These are phyloP conservation scores for Heliamphora pulchella DNA, from an alignment of 179 eudicot species.

Conservation along the genomic window DNA sequence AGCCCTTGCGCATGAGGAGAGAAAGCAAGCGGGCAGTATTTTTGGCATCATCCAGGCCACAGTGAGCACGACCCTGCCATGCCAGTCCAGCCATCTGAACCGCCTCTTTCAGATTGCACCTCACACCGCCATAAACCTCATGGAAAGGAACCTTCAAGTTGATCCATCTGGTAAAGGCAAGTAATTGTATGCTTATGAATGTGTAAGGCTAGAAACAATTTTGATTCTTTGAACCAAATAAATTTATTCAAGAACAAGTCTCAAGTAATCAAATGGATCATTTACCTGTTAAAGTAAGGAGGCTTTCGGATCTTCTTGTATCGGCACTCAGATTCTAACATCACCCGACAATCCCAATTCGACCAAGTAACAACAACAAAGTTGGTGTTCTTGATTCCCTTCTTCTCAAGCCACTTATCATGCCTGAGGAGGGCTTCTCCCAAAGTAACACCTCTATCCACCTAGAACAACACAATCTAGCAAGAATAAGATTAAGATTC, in stretches of 20 bases:
- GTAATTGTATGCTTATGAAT: background rate
- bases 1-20: constrained; percentile 56
- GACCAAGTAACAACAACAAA: constrained; percentile 97
- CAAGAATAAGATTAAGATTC: background rate
- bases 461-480: constrained; percentile 39
- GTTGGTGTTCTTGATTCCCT: constrained; percentile 66
- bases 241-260: background rate
- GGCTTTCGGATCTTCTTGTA: constrained; percentile 80
- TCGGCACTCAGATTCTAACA: constrained; percentile 96
- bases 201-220: too few species aligned
- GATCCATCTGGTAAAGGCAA: constrained; percentile 66
- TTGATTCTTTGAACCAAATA: background rate
- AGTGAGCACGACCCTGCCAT: constrained; percentile 93
- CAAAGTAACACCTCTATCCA: constrained; percentile 79
- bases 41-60: constrained; percentile 88
- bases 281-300: constrained; percentile 72
- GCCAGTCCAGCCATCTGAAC: constrained; percentile 75
- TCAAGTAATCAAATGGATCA: constrained; percentile 6
- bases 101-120: constrained; percentile 75
- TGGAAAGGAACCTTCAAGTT: constrained; percentile 68
- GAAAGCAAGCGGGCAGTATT: constrained; percentile 78
- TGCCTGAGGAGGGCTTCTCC: constrained; percentile 80
- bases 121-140: constrained; percentile 46
- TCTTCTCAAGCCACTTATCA: constrained; percentile 87
- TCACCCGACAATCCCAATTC: constrained; percentile 86